Base-by-base conservation (phyloP, 768 basidiomycete species). In the Royoungia palumana region DNA sequence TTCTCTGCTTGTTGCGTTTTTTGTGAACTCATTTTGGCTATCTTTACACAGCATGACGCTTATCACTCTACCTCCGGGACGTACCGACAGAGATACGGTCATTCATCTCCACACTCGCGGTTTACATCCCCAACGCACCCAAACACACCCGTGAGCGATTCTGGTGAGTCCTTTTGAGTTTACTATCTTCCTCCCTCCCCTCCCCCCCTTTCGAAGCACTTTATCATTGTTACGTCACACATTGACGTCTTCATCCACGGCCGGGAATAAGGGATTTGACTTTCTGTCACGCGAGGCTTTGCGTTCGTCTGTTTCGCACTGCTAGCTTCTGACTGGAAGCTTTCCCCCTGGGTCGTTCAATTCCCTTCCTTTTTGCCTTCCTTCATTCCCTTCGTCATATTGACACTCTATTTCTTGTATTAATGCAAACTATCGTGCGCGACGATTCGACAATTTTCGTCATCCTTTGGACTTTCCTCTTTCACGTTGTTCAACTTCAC, bases 91-190 rank as follows among this genome's bases (percentile, higher is more conserved):
- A 16, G 50, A 20, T 54, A 38, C 8, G 22, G 56, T 1, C 54
- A 47, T 4, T 53, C 66, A 5, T 56, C 64, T 27, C 53, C 64
- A 10, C 56, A 46, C 5, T 42, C 61, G 16, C 49, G 51, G 5
- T 49, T 58, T 44, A 64, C 63, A 2, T 55, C 63, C 14, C 51
- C 66, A 24, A 47, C 57, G 3, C 59, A 67, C 17, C 47, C 61
- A 7, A 53, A 56, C 11, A 65, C 64, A 9, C 63, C 64, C 24
- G 50, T 49, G 22, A 66, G 66, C 14, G 64, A 65, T 32, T 20
- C 41, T 2, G 61, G 64, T 68, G 50, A 65, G 64, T 59, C 25
- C 19, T 16, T 1, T 3, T 37, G n/a, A n/a, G n/a, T 42, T 50
- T 25, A 38, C 41, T 38, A 12, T 16, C 0, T 27, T 27, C 25